Base-by-base conservation (phyloP, 2,329 filamentous ascomycete species). In the Calonectria pseudoturangicola region DNA sequence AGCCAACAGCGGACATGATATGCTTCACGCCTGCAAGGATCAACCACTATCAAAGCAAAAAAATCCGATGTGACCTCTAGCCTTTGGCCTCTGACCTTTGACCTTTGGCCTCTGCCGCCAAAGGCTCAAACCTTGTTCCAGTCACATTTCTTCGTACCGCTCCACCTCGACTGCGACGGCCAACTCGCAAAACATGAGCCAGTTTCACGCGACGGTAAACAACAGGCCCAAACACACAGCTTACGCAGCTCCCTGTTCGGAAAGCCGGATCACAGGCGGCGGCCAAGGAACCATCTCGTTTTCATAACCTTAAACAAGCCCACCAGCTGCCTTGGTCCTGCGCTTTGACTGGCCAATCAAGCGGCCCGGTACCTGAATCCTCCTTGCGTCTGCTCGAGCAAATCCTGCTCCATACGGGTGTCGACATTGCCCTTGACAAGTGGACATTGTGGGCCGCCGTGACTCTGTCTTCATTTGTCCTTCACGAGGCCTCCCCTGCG, bases 71-170 rank as follows among this genome's bases (percentile, higher is more conserved):
- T 30, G 18, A 66, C 33, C 9, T 48, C 21, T 50, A 25, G 39
- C 13, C 48, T 9, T 13, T 1, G 9, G 21, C 21, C 21, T 21
- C 21, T 21, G 21, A 21, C 21, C 21, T 21, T 21, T 21, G 21
- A 21, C 33, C 9, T 48, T 30, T 50, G 30, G 39, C 13, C 48
- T 9, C 12, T 1, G 9, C 21, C 21, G 36, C 18, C 43, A 68
- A 48, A 33, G 30, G 30, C 30, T 21, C 56, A 47, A 71, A 68
- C 50, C 64, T 66, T 60, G 43, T 62, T 30, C 21, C 45, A 36
- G 28, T 43, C 30, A 63, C 33, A 67, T 71, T 71, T 18, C 45
- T 62, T 71, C 63, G 63, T 71, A 62, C 62, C n/a, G 36, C 64
- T 68, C 64, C 69, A 56, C 64, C 21, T 27, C 28, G 16, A 47